phyloP scores from a whole-genome alignment of 495 filamentous ascomycete genomes.

The Patellaria atrata region DNA sequence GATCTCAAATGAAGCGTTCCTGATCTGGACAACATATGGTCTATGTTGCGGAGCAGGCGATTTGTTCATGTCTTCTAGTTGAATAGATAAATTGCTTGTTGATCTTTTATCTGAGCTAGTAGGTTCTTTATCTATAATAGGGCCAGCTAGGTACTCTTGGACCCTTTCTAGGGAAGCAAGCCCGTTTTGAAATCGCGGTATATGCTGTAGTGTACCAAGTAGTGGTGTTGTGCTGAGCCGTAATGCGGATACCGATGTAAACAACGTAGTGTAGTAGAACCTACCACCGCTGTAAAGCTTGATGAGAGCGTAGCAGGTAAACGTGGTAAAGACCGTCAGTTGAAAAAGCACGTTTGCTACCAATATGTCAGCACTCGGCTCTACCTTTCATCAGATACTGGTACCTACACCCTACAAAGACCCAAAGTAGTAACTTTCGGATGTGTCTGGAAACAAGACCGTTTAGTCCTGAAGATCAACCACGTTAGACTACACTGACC shows the following conservation, averaged over 20 bases:
- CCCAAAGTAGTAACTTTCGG: slow-evolving; percentile 8
- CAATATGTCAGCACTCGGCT: no score
- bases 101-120: no score
- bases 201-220: slow-evolving; percentile 4
- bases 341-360: slow-evolving; percentile 11
- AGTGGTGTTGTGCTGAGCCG: slow-evolving; percentile 10
- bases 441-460: neutral
- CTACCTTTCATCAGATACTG: no score
- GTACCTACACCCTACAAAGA: no score
- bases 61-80: neutral
- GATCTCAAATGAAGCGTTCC: slow-evolving; percentile 6
- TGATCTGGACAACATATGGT: neutral
- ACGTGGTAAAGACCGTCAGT: slow-evolving; percentile 8
- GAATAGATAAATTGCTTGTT: no score
- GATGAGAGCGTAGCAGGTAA: slow-evolving; percentile 6
- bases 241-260: slow-evolving; percentile 9
- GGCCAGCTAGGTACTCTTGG: slow-evolving; percentile 2
- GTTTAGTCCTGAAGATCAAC: no score
- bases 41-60: neutral
- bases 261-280: slow-evolving; percentile 5
- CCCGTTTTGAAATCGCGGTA: slow-evolving; percentile 2
- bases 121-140: neutral
- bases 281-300: neutral
- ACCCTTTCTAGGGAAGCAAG: slow-evolving; percentile 7
- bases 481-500: no score